Evolutionary conservation across 2,329 filamentous ascomycete species (phyloP), one percentile per base, ranked within the genome.

Genomic region (Aureobasidium sp.): DNA sequence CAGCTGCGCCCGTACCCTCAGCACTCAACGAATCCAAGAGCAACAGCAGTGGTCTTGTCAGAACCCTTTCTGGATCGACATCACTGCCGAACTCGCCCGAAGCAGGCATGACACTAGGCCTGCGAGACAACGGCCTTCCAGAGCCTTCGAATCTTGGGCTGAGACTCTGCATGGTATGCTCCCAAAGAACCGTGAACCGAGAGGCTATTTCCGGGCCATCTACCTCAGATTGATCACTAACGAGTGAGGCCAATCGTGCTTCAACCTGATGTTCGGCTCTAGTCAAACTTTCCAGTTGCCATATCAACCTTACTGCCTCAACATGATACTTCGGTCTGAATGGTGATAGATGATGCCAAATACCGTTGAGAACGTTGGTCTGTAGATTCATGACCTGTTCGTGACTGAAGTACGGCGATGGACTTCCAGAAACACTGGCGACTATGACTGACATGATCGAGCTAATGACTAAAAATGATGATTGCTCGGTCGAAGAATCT

Each of bases 291-390:
- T 97, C 92, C 57, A 99, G 77, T 66, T 91, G 86, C 90, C 94
- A 96, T 43, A 99, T 78, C 67, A 86, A 88, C 63, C 89, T 86
- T 9, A 95, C 90, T 20, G 92, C 87, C 76, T 99, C 95, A 36
- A 99, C 92, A 70, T 97, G 94, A 67, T 93, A 95, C 71, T 96
- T 96, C 0, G 92, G 92, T 65, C 87, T 87, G 13, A 86, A 81
- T n/a, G 90, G 87, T 0, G 91, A 89, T 43, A 99, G 76, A 69
- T 90, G 91, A 5, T 78, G 74, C 94, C 94, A 99, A 0, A 93
- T 81, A 62, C 87, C 83, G 1, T 79, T 79, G 17, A 94, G 86
- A 26, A 97, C 77, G 32, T 84, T 81, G 24, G 84, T 80, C 5
- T 93, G 83, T 9, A 96, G 76, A 61, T 77, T 81, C 61, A 80